A percentile compares a stretch with the other conserved stretches of the same genome.
Evolutionary conservation across 371 early-diverging fungal species (phyloP).

Genomic region (Cokeromyces recurvatus): DNA sequence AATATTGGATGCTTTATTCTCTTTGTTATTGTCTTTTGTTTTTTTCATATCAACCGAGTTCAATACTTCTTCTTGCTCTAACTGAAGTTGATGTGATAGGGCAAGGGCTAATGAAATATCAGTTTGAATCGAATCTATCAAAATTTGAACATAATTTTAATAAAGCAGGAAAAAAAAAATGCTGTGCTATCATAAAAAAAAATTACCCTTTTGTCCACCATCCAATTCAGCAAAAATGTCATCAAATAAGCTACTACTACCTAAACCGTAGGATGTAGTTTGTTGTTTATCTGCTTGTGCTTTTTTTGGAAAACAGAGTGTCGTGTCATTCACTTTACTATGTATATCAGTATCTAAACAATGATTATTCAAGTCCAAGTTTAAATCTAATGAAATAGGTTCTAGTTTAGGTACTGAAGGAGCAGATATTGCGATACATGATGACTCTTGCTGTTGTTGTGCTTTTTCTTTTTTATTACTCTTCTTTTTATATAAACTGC

Average conservation of each 20-base stretch:
- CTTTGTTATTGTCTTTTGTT: not conserved
- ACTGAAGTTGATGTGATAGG: slow-evolving; percentile 28
- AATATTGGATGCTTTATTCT: not conserved
- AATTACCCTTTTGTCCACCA: slow-evolving; percentile 7
- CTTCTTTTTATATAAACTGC: slow-evolving; percentile 25
- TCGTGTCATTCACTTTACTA: not conserved
- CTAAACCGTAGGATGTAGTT: too few relatives aligned
- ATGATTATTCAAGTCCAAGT: slow-evolving; percentile 20
- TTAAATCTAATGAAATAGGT: slow-evolving; percentile 17
- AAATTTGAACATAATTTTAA: too few relatives aligned
- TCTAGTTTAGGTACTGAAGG: slow-evolving; percentile 15
- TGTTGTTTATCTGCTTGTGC: slow-evolving; percentile 14
- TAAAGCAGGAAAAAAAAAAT: too few relatives aligned
- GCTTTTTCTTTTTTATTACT: slow-evolving; percentile 12
- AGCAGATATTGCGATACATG: too few relatives aligned
- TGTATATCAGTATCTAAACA: too few relatives aligned
- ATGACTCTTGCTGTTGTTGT: too few relatives aligned
- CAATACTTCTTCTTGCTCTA: too few relatives aligned
- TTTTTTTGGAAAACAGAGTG: not conserved
- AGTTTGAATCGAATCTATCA: not conserved
- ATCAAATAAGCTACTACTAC: slow-evolving; percentile 31
- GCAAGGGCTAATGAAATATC: slow-evolving; percentile 39
- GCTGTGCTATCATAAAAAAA: too few relatives aligned
- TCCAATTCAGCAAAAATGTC: slow-evolving; percentile 35
- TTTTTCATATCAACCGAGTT: slow-evolving; percentile 5